These are phyloP conservation scores for Hymenoscyphus linearis DNA, from an alignment of 2,329 filamentous ascomycete genomes.

Conservation along the genomic window DNA sequence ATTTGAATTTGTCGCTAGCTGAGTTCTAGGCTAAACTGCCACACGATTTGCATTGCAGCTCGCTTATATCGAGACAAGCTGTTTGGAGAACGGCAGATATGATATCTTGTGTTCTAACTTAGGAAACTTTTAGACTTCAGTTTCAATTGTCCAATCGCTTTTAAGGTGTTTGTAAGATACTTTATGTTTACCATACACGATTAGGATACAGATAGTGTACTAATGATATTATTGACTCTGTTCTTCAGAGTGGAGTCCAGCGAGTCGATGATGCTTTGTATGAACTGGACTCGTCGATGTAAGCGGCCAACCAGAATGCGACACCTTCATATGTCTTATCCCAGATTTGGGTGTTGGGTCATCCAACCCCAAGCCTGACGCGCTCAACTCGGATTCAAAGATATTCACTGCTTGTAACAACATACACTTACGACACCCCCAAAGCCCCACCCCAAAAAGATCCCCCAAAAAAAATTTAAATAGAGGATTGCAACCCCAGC, in stretches of 20 bases:
- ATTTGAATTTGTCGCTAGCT: too few species aligned
- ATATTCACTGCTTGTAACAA: too few species aligned
- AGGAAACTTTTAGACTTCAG: not conserved
- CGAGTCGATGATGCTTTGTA: conserved; percentile 95
- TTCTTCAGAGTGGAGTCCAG: conserved; percentile 86
- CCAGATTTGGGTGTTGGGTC: too few species aligned
- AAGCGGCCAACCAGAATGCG: conserved; percentile 96
- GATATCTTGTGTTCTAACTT: not conserved
- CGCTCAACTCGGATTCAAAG: too few species aligned
- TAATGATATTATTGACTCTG: conserved; percentile 97
- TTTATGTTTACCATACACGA: not conserved
- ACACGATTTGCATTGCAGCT: not conserved
- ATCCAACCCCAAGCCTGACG: too few species aligned
- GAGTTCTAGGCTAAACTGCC: not conserved
- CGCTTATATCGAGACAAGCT: not conserved
- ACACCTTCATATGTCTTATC: conserved; percentile 92
- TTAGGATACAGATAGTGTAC: too few species aligned
- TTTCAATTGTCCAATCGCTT: not conserved
- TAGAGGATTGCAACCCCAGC: too few species aligned
- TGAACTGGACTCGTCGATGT: conserved; percentile 95
- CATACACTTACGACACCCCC: too few species aligned
- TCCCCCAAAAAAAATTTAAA: too few species aligned
- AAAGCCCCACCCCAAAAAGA: too few species aligned
- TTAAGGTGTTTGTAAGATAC: not conserved
- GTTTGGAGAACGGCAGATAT: not conserved